Evolutionary conservation across 495 filamentous ascomycete species (phyloP).

Genomic region (Aspergillus affinis): DNA sequence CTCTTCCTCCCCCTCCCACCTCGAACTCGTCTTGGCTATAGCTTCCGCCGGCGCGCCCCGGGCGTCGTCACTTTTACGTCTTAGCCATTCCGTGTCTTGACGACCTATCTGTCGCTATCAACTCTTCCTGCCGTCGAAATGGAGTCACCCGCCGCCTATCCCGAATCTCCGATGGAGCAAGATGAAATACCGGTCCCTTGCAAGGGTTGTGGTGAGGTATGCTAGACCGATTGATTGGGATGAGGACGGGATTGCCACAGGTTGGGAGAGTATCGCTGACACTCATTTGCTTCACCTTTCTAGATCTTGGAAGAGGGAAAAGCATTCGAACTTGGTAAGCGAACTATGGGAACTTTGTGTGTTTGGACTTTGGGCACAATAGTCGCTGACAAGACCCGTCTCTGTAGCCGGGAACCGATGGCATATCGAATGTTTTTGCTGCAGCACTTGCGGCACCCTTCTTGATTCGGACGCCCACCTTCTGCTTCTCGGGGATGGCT

Average conservation of each 20-base stretch:
- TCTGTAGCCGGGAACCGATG: constrained; percentile 88
- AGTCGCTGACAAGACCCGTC: constrained; percentile 16
- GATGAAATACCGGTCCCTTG: constrained; percentile 89
- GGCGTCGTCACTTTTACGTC: constrained; percentile 3
- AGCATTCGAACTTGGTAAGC: constrained; percentile 94
- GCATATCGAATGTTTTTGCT: constrained; percentile 99
- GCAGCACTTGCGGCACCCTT: constrained; percentile 91
- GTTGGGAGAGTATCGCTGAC: constrained; percentile 2
- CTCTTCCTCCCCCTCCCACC: not conserved
- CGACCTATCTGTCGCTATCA: constrained; percentile 1
- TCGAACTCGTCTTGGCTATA: constrained; percentile 14
- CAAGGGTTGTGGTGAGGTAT: constrained; percentile 96
- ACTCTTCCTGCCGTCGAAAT: constrained; percentile 20
- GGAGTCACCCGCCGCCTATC: constrained; percentile 55
- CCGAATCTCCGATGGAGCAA: constrained; percentile 81
- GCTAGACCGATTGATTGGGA: constrained; percentile 15
- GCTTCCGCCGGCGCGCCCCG: constrained; percentile 15
- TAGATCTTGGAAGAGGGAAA: constrained; percentile 98
- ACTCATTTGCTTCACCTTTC: constrained; percentile 14
- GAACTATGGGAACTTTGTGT: constrained; percentile 8
- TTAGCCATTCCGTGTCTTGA: not conserved
- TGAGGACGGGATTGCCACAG: not conserved
- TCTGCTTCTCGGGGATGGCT: constrained; percentile 93
- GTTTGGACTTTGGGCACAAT: not conserved
- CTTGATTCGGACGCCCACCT: constrained; percentile 99